phyloP scores from a whole-genome alignment of 768 basidiomycete species.

The Termitomyces sp. region DNA sequence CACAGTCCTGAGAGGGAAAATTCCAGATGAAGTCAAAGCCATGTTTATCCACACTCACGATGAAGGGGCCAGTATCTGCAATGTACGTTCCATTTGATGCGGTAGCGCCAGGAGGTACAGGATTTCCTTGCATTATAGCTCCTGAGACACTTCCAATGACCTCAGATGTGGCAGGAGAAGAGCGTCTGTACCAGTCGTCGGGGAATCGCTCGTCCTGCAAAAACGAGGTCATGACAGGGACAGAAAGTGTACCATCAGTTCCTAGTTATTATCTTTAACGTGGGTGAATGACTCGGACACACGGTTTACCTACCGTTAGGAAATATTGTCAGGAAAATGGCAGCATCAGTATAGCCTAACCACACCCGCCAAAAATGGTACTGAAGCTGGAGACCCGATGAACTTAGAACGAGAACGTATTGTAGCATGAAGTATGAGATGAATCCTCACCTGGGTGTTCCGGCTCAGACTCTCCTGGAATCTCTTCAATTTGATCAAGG shows the following conservation, averaged over 20 bases:
- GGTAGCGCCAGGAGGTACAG: constrained; percentile 6
- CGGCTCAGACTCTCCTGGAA: constrained; percentile 4
- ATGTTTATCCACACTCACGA: neutral
- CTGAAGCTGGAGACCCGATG: neutral
- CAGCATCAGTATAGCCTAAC: constrained; percentile 9
- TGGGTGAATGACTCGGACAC: neutral
- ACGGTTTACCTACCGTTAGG: constrained; percentile 4
- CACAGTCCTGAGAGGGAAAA: constrained; percentile 1
- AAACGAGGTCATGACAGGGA: constrained; percentile 9
- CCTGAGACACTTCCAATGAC: neutral
- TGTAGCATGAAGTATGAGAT: neutral
- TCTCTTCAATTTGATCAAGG: constrained; percentile 9
- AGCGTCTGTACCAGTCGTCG: constrained; percentile 6
- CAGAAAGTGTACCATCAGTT: constrained; percentile 7
- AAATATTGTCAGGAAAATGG: constrained; percentile 8
- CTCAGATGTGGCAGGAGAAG: neutral
- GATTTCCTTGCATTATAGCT: neutral
- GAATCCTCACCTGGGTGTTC: neutral
- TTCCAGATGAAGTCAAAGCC: neutral
- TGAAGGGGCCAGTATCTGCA: neutral
- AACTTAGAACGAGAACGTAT: neutral
- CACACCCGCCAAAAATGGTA: constrained; percentile 8
- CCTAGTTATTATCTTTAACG: neutral
- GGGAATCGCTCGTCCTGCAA: constrained; percentile 13
- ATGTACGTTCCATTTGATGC: constrained; percentile 8